phyloP scores from a whole-genome alignment of 306 rosid species.

The Senna siamea region DNA sequence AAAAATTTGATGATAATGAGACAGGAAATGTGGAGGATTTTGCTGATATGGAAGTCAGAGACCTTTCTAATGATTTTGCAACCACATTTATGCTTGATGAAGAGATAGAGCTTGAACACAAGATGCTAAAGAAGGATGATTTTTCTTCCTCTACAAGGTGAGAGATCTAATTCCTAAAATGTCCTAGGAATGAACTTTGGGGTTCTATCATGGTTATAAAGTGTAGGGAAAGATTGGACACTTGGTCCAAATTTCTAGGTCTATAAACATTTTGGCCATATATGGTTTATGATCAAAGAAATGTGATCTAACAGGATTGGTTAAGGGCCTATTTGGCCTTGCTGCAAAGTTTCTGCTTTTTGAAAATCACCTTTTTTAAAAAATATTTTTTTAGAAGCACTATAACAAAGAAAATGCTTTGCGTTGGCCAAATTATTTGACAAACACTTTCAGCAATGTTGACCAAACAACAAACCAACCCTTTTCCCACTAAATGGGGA shows the following conservation, averaged over 20 bases:
- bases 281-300: not conserved
- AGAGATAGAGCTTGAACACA: slow-evolving; percentile 89
- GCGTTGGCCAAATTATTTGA: not conserved
- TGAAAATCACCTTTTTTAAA: not conserved
- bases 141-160: slow-evolving; percentile 64
- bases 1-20: slow-evolving; percentile 37
- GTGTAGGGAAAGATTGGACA: not conserved
- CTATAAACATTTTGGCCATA: not conserved
- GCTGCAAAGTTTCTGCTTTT: not conserved
- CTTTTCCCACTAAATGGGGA: no score
- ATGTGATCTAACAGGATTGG: not conserved
- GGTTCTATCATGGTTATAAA: not conserved
- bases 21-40: slow-evolving; percentile 47
- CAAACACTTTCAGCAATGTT: no score
- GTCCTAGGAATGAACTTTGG: not conserved
- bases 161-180: not conserved
- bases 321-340: not conserved
- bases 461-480: no score
- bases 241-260: not conserved
- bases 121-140: slow-evolving; percentile 53
- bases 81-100: slow-evolving; percentile 95
- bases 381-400: not conserved
- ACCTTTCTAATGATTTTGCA: slow-evolving; percentile 71
- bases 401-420: not conserved
- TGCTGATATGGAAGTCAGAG: slow-evolving; percentile 52